Conservation (phyloP, 345 rosid species). For the rapeseed (Brassica napus) region DNA sequence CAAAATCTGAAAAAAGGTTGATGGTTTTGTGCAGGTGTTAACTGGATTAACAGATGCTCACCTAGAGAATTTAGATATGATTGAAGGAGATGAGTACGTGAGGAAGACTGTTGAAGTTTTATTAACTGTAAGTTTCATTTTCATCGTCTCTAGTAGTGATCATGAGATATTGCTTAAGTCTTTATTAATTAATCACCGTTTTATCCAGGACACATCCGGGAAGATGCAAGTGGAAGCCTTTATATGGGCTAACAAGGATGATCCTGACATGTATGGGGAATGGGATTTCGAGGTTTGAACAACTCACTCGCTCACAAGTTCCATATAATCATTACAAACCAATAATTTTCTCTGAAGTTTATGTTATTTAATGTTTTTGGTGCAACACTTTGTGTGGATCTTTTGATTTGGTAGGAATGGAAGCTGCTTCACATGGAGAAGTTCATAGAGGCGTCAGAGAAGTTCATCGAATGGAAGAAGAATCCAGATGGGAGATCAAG, state of each 20-base stretch:
- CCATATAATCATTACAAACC: not conserved
- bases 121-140: slow-evolving; percentile 45
- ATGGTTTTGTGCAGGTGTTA: slow-evolving; percentile 50
- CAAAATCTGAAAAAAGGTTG: not conserved
- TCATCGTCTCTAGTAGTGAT: not conserved
- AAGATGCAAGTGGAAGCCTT: slow-evolving; percentile 56
- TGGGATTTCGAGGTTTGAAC: slow-evolving; percentile 83
- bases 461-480: slow-evolving; percentile 66
- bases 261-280: slow-evolving; percentile 77
- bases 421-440: slow-evolving; percentile 57
- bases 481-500: slow-evolving; percentile 69
- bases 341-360: not conserved
- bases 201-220: slow-evolving; percentile 50
- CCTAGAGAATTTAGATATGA: slow-evolving; percentile 56
- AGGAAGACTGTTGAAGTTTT: slow-evolving; percentile 63
- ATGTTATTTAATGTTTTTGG: not conserved
- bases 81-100: slow-evolving; percentile 75
- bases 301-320: not conserved
- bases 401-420: slow-evolving; percentile 60
- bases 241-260: slow-evolving; percentile 62
- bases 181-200: not conserved
- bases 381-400: not conserved
- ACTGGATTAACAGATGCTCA: slow-evolving; percentile 68
- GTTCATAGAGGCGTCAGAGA: slow-evolving; percentile 60
- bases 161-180: not conserved